Conservation (phyloP, 345 rosid species). For the Boechera stricta region DNA sequence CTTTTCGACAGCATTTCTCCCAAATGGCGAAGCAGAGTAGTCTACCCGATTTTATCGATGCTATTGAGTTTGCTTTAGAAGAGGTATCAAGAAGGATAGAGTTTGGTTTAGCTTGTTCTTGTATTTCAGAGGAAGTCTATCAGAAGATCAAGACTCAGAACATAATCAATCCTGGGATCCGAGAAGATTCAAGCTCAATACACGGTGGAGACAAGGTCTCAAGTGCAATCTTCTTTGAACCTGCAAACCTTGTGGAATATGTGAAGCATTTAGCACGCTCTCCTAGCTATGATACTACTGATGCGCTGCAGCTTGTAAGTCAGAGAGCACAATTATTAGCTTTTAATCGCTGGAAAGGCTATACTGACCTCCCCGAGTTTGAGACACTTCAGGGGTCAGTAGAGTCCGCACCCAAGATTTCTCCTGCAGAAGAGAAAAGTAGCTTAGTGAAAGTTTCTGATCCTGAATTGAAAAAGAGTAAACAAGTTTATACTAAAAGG, state of each 20-base stretch:
- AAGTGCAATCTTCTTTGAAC: slow-evolving; percentile 57
- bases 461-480: slow-evolving; percentile 38
- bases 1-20: slow-evolving; percentile 60
- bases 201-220: slow-evolving; percentile 61
- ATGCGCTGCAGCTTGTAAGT: slow-evolving; percentile 57
- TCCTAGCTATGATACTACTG: slow-evolving; percentile 46
- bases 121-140: slow-evolving; percentile 58
- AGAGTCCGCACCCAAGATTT: slow-evolving; percentile 56
- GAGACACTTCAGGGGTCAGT: slow-evolving; percentile 50
- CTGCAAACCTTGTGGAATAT: slow-evolving; percentile 54
- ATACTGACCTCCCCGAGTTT: slow-evolving; percentile 59
- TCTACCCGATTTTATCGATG: slow-evolving; percentile 53
- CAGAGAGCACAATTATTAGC: slow-evolving; percentile 64
- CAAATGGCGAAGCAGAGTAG: slow-evolving; percentile 69
- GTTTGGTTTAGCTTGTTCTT: slow-evolving; percentile 74
- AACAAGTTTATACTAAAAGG: slow-evolving; percentile 42
- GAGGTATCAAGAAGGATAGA: slow-evolving; percentile 79
- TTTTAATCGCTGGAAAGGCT: slow-evolving; percentile 73
- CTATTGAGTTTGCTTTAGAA: slow-evolving; percentile 71
- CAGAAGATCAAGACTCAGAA: slow-evolving; percentile 60
- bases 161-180: slow-evolving; percentile 64
- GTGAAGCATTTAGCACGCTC: slow-evolving; percentile 54
- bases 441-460: slow-evolving; percentile 30
- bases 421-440: slow-evolving; percentile 38
- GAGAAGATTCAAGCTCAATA: slow-evolving; percentile 50